Base-by-base conservation (phyloP, 306 rosid genomes). In the Pachyrhizus erosus region DNA sequence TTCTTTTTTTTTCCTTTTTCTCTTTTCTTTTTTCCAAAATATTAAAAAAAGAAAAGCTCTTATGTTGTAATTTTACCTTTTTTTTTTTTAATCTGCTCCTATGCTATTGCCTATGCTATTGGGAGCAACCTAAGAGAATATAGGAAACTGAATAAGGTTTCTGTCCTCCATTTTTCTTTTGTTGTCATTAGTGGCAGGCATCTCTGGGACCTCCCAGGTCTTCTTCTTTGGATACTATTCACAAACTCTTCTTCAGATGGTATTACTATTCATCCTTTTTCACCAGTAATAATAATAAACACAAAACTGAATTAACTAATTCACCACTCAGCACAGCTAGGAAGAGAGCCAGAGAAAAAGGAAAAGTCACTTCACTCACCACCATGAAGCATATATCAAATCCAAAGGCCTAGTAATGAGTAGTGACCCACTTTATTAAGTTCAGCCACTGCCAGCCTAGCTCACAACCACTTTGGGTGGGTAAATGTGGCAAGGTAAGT, bases 391-490 rank as follows among this genome's bases (percentile, higher is more conserved):
- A 75, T 81, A 86, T 75, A 78, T 73, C 18, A 74, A 77, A 52
- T 78, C 83, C 89, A 40, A 82, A 70, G 70, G 80, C 64, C 80
- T 68, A 67, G 84, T 84, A 54, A 67, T 66, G 76, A 76, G 86
- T 75, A 80, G 80, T 85, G 89, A 76, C 58, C 80, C 86, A 74
- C 84, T 58, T 76, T 23, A 76, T 76, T 67, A 79, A 51, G 86
- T 69, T 81, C 55, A 84, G 88, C 83, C 43, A 80, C 37, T 86
- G 92, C 94, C 94, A 92, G 97, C 84, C 89, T 89, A 84, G 91
- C 91, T 81, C 69, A 75, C 87, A 81, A 76, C 81, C 70, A 90
- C 79, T 75, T 68, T 75, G 82, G 81, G 82, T 64, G 86, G 87
- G 82, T 78, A 34, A 80, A 77, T 69, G 74, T 87, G 86, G 86